Conservation (phyloP, 352 stramenopile genomes). For the Pythium pyrilobum region DNA sequence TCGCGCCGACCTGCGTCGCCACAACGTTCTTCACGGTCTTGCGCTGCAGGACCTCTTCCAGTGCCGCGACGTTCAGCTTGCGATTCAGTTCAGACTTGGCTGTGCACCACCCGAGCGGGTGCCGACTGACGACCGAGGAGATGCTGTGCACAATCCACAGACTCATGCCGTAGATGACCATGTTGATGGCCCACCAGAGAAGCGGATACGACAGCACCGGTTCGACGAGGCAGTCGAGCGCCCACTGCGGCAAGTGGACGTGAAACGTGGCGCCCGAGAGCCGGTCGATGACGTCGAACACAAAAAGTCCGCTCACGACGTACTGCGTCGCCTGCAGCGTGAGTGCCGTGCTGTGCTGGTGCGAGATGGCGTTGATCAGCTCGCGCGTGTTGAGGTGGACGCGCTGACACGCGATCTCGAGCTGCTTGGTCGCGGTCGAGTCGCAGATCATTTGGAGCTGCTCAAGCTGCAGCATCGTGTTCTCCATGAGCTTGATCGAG, state of each 20-base stretch:
- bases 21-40: constrained; percentile 21
- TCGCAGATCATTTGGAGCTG: constrained; percentile 92
- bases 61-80: constrained; percentile 28
- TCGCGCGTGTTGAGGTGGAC: constrained; percentile 88
- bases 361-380: constrained; percentile 76
- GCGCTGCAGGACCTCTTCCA: constrained; percentile 26
- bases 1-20: constrained; percentile 40
- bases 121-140: constrained; percentile 41
- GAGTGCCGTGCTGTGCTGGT: constrained; percentile 55
- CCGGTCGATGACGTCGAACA: constrained; percentile 95
- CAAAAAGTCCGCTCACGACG: constrained; percentile 89
- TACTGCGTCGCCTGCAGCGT: constrained; percentile 90
- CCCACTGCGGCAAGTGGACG: constrained; percentile 82
- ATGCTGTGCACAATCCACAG: constrained; percentile 38
- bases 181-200: constrained; percentile 89
- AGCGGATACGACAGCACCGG: constrained; percentile 47
- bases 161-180: constrained; percentile 75
- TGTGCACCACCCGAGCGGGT: constrained; percentile 82
- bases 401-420: constrained; percentile 83
- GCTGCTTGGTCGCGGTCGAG: constrained; percentile 87
- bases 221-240: constrained; percentile 31
- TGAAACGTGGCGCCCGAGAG: constrained; percentile 91
- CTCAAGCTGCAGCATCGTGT: constrained; percentile 91
- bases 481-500: constrained; percentile 94
- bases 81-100: constrained; percentile 70